Evolutionary conservation across 1,284 basidiomycete genomes (phyloP), one percentile per base, ranked within the genome.

Genomic region (Heterobasidion parviporum): DNA sequence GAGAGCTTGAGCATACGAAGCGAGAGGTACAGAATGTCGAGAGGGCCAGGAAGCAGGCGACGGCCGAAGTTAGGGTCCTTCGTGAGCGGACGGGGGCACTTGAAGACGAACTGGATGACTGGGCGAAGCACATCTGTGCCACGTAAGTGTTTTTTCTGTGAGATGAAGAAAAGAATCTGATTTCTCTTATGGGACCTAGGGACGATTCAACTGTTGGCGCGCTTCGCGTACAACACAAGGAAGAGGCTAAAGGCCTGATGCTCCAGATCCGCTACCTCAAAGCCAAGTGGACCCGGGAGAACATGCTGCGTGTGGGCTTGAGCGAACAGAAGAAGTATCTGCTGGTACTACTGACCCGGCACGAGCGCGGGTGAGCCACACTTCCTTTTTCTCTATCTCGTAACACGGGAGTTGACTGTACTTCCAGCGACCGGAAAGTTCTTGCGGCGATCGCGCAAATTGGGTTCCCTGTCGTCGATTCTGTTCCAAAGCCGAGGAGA

Each of bases 221-320:
- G 4, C 64, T 94, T 60, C 85, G 80, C 62, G 60, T 73, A 3
- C 82, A 84, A 65, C 92, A 95, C 68, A 89, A 86, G 57, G 81
- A 83, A 59, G 92, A 95, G 69, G 89, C 88, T 72, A 93, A 94
- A 67, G 93, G 92, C 12, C 74, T 95, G 18, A 80, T 95, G 56
- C 80, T 92, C 3, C 89, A 97, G 68, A 94, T 98, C 60, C 81
- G 81, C 51, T 98, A 98, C 70, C 79, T 98, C 60, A 96, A 98
- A 69, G 87, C 89, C 50, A 93, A 93, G 67, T 95, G 89, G 70
- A 88, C 82, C 1, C 80, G 96, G 36, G 96, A 99, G 72, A 82
- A 85, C 20, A 78, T 80, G 1, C 82, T 96, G 72, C 81, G 95
- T n/a, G 78, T 77, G 55, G 87, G 88, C 62, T 74, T 98, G 49